phyloP scores from a whole-genome alignment of 805 yeast genomes.

The Kregervanrija pseudodelftensis region DNA sequence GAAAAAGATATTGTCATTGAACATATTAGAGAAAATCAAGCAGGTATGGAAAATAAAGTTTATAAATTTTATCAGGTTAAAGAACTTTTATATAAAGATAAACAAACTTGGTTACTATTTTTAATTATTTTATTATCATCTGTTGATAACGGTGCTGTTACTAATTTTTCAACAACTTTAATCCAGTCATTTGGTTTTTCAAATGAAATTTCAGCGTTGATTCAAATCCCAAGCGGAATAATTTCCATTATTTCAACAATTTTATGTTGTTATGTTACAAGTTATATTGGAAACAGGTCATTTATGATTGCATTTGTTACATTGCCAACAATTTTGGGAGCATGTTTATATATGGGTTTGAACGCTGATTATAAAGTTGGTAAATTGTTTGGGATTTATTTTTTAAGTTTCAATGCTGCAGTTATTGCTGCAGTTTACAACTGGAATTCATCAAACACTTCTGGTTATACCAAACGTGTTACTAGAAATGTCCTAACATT shows the following conservation, averaged over 20 bases:
- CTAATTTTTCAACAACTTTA: conserved; percentile 18
- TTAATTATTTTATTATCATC: conserved; percentile 19
- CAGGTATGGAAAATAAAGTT: conserved; percentile 25
- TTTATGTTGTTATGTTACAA: conserved; percentile 5
- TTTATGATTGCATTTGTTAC: conserved; percentile 17
- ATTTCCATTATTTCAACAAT: conserved; percentile 22
- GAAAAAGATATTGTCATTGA: conserved; percentile 28
- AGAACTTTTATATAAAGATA: conserved; percentile 19
- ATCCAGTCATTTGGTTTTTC: conserved; percentile 26
- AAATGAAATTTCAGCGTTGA: conserved; percentile 24
- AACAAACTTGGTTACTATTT: conserved; percentile 16
- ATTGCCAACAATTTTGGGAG: conserved; percentile 28
- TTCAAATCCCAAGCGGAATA: conserved; percentile 29
- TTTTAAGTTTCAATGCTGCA: conserved; percentile 23
- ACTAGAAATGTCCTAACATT: conserved; percentile 18
- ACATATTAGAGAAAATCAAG: conserved; percentile 22
- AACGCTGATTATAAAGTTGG: conserved; percentile 21
- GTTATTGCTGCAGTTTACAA: conserved; percentile 4
- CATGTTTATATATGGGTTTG: conserved; percentile 18
- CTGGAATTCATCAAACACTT: conserved; percentile 21
- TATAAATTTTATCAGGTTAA: conserved; percentile 22
- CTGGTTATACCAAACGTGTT: conserved; percentile 25
- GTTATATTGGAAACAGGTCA: conserved; percentile 13
- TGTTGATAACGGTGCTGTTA: conserved; percentile 27
- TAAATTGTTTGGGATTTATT: conserved; percentile 25